Evolutionary conservation across 495 filamentous ascomycete species (phyloP), one percentile per base, ranked within the genome.

Genomic region (Aspergillus sparsus): DNA sequence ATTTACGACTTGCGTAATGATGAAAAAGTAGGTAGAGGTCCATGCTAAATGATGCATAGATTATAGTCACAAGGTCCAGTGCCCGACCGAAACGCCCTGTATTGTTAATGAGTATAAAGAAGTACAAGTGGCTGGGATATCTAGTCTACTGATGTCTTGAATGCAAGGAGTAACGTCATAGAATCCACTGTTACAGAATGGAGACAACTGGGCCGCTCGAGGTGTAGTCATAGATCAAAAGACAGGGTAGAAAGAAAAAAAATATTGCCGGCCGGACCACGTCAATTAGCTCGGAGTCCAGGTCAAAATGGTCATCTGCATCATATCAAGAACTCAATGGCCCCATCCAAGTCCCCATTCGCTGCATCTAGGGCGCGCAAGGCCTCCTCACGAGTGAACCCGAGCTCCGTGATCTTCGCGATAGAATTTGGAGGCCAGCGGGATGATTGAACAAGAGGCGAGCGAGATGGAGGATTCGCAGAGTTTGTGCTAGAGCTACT

Each of bases 331-430:
- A 97, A 82, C 45, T 89, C 87, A 53, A 93, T 92, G 16, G 94
- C 94, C 55, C 86, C 82, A 52, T 97, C 88, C 34, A 97, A 81
- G 70, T 98, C 89, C 7, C 94, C 94, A 18, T 85, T 86, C 13
- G 91, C 90, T 21, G 87, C 87, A 64, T 92, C 86, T 60, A 98
- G 74, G 1, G 93, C 93, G 47, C 84, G 84, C 59, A 93, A 81
- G 1, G 92, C 93, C 60, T 91, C 80, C 37, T 89, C 85, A 55
- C 87, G 86, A 9, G 83, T 82, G 69, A 95, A 91, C 0, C 94
- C 94, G 41, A 98, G 78, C 18, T 87, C 84, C 44, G 87, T 84
- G 50, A 98, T 81, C 62, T 87, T 87, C 42, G 87, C 82, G 52
- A 81, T 71, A 5, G 75, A 69, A 15, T 72, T 72, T 41, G 68